Evolutionary conservation across 495 filamentous ascomycete genomes (phyloP), one percentile per base, ranked within the genome.

Genomic region (Polyplosphaeria fusca): DNA sequence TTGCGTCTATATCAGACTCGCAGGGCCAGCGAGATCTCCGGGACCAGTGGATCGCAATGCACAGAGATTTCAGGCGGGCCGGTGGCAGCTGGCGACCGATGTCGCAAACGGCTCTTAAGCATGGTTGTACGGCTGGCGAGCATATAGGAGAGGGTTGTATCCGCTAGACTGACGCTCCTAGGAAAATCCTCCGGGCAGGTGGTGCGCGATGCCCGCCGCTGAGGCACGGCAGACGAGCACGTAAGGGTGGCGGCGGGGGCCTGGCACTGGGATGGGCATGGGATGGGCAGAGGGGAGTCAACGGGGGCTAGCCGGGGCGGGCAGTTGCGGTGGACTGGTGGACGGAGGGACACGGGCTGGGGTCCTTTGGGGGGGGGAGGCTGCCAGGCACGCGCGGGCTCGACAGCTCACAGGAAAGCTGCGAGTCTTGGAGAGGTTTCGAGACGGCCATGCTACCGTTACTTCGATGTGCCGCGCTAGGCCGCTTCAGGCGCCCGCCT

Each of bases 131-230:
- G 54, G 60, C 44, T 52, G n/a, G 37, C 13, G 39, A 40, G 49
- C 30, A 58, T 59, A 52, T 56, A 58, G 55, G 41, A 52, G 56
- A 64, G 53, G 65, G 65, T 67, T 60, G 63, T 62, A 67, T 67
- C 55, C 61, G 61, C 61, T 64, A 64, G 47, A 38, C 24, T 47
- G 35, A 39, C 46, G 41, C 41, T 20, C 37, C 35, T 42, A 41
- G 49, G 55, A 35, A 47, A 55, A 61, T 53, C 39, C 44, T 58
- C 58, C 52, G 11, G 44, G 52, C 55, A 41, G 55, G 42, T 52
- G 32, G 55, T 47, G 51, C 48, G 37, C 39, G 48, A 51, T 54
- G 50, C 50, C 45, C 44, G 26, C 35, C 44, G 46, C 42, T 47
- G 59, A 53, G 52, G 59, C 59, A 52, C 47, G 54, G 48, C 47